Percentiles rank a stretch among this genome's conserved stretches.
Conservation (phyloP, 2,329 filamentous ascomycete genomes). For the Colletotrichum sp. region DNA sequence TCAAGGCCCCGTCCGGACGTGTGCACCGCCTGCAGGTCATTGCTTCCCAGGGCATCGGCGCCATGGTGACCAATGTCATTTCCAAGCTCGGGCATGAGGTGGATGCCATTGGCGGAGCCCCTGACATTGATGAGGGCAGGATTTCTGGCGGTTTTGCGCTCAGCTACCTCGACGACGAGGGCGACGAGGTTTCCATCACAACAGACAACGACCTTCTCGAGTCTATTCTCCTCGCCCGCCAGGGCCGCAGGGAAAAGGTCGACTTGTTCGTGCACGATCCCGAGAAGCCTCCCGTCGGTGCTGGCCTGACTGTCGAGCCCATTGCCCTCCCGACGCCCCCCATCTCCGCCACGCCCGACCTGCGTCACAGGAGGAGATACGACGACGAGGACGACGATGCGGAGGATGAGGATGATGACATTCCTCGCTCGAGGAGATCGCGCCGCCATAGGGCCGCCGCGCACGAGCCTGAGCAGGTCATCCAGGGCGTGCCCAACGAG, state of each 20-base stretch:
- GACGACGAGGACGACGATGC: slow-evolving; percentile 64
- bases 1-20: slow-evolving; percentile 94
- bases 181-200: slow-evolving; percentile 95
- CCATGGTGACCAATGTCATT: slow-evolving; percentile 78
- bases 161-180: slow-evolving; percentile 96
- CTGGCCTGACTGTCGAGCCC: slow-evolving; percentile 55
- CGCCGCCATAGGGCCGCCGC: slow-evolving; percentile 39
- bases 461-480: slow-evolving; percentile 74
- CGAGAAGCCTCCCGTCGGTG: slow-evolving; percentile 80
- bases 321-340: slow-evolving; percentile 49
- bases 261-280: slow-evolving; percentile 97
- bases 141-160: slow-evolving; percentile 85
- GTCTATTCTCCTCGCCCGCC: slow-evolving; percentile 83
- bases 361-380: slow-evolving; percentile 56
- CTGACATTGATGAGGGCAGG: slow-evolving; percentile 79
- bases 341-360: slow-evolving; percentile 46
- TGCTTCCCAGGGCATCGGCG: slow-evolving; percentile 79
- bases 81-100: slow-evolving; percentile 86
- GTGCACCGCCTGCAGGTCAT: slow-evolving; percentile 90
- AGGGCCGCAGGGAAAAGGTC: slow-evolving; percentile 85
- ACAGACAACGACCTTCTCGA: slow-evolving; percentile 93
- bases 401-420: slow-evolving; percentile 58
- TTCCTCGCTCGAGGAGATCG: slow-evolving; percentile 52
- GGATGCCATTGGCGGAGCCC: slow-evolving; percentile 82
- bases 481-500: slow-evolving; percentile 93